Evolutionary conservation across 164 flowering plant genomes (phyloP).

Genomic region (Nymphaea colorata): DNA sequence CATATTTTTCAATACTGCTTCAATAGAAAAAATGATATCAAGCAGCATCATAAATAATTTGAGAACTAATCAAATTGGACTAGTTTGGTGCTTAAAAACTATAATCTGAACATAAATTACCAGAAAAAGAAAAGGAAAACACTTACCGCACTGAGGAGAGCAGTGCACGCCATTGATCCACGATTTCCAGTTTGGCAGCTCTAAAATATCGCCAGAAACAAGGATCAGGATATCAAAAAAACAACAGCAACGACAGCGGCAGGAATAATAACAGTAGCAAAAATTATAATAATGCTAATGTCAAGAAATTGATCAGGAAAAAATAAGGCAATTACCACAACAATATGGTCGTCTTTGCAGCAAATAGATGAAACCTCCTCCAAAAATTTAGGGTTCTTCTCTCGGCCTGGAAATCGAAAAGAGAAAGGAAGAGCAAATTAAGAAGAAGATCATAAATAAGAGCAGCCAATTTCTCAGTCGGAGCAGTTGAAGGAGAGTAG

Average conservation of each 20-base stretch:
- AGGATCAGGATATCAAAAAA: too few species aligned
- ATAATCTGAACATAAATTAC: neutral
- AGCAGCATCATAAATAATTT: neutral
- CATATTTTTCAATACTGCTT: neutral
- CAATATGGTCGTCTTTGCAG: slow-evolving; percentile 45
- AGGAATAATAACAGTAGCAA: too few species aligned
- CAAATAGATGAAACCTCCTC: slow-evolving; percentile 44
- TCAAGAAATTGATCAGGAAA: neutral
- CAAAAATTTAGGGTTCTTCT: slow-evolving; percentile 60
- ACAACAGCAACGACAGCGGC: too few species aligned
- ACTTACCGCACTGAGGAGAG: slow-evolving; percentile 50
- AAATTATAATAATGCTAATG: neutral
- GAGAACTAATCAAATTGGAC: neutral
- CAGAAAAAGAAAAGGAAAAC: neutral
- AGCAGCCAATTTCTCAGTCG: too few species aligned
- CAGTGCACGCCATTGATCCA: slow-evolving; percentile 46
- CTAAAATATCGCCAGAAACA: slow-evolving; percentile 14
- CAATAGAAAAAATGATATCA: neutral
- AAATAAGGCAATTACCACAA: slow-evolving; percentile 42
- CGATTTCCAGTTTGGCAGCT: slow-evolving; percentile 77
- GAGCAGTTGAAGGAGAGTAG: too few species aligned
- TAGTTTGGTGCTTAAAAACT: too few species aligned
- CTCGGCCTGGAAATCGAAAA: slow-evolving; percentile 38
- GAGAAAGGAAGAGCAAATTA: too few species aligned
- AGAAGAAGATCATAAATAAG: too few species aligned